Evolutionary conservation across 2,329 filamentous ascomycete species (phyloP), one percentile per base, ranked within the genome.

Genomic region (Parafenestella ontariensis): DNA sequence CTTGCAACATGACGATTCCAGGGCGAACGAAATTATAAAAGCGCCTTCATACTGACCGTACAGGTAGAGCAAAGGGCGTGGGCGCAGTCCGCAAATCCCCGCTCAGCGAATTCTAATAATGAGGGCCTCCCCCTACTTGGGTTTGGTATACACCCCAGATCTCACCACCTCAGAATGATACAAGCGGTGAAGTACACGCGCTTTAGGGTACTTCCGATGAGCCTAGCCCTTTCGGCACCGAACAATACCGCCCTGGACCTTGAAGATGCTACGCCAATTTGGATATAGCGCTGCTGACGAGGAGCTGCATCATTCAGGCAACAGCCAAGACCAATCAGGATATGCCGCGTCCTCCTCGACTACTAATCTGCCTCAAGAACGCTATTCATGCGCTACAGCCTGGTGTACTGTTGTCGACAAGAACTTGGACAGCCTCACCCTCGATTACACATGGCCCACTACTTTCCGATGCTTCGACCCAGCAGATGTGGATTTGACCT

Each of bases 311-410:
- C 6, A 18, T n/a, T 18, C 24, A 58, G 50, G 50, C 44, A 51
- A 24, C 50, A 37, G 34, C 37, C 18, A 41, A 49, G 28, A 37
- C 49, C 52, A 56, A 53, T 50, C 42, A 45, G n/a, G 23, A 20
- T 17, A 39, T 37, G 47, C 48, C 43, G 21, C 45, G 49, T 37
- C 23, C 11, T 26, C 9, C 24, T 26, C 24, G 11, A 31, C 10
- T 34, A 3, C 31, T n/a, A 7, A 17, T 10, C 33, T 47, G 28
- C 15, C 23, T 29, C 20, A 24, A 5, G 13, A n/a, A 36, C 4
- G 5, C 23, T 13, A 37, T 7, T 6, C 31, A 18, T 36, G 9
- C 33, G 17, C 33, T 39, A 10, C 44, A 46, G 44, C 44, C 33
- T 20, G 21, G 33, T 11, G n/a, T 37, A n/a, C 4, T 34, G 28